These are phyloP conservation scores for Sinapis alba DNA, from an alignment of 441 rosid genomes.

Conservation along the genomic window DNA sequence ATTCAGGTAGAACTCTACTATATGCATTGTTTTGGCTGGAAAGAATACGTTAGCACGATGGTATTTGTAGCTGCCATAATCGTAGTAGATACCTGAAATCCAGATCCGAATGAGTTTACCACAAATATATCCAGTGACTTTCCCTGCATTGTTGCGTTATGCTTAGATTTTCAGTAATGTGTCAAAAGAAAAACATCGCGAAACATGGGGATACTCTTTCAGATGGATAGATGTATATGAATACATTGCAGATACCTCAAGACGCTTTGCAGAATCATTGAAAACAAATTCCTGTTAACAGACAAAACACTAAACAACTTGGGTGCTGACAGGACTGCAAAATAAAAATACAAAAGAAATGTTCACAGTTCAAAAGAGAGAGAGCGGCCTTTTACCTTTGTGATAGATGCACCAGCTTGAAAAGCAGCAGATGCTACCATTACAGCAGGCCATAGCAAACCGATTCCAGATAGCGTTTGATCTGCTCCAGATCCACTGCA, in stretches of 20 bases:
- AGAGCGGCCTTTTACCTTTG: slow-evolving; percentile 55
- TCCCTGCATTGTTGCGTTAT: slow-evolving; percentile 47
- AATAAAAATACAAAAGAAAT: slow-evolving; percentile 6
- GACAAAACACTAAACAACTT: slow-evolving; percentile 18
- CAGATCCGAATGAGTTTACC: slow-evolving; percentile 93
- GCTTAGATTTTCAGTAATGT: slow-evolving; percentile 21
- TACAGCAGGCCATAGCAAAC: slow-evolving; percentile 70
- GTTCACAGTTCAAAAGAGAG: slow-evolving; percentile 14
- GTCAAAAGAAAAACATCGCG: neutral
- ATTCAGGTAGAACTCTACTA: slow-evolving; percentile 20
- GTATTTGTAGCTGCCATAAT: neutral
- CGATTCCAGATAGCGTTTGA: slow-evolving; percentile 56
- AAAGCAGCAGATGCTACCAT: slow-evolving; percentile 86
- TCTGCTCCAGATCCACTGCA: slow-evolving; percentile 75
- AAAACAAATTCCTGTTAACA: slow-evolving; percentile 77
- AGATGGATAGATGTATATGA: slow-evolving; percentile 18
- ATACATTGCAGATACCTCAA: slow-evolving; percentile 50
- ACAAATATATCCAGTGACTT: slow-evolving; percentile 91
- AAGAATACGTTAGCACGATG: neutral
- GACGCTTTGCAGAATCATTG: slow-evolving; percentile 63
- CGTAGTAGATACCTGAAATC: slow-evolving; percentile 70
- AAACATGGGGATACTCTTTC: slow-evolving; percentile 23
- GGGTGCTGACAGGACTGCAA: neutral
- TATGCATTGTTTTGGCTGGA: neutral
- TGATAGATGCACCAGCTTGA: slow-evolving; percentile 81